A percentile compares a stretch with the other conserved stretches of the same genome.
These are phyloP conservation scores for Neoarthrinium moseri DNA, from an alignment of 2,329 filamentous ascomycete species.

Conservation along the genomic window DNA sequence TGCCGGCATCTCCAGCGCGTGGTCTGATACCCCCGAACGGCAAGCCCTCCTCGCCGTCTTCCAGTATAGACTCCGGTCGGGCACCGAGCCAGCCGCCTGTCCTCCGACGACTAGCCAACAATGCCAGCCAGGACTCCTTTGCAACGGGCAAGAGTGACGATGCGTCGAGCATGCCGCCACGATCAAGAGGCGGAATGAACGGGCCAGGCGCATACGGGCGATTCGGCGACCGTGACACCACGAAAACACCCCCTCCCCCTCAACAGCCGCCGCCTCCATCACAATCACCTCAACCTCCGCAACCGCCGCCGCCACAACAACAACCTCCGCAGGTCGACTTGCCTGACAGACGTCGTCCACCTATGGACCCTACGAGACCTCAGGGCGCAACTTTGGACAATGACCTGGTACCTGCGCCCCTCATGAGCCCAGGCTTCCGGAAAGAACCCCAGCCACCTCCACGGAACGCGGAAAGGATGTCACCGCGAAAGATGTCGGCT, in stretches of 20 bases:
- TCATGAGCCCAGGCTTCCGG: slow-evolving; percentile 50
- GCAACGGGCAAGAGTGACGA: slow-evolving; percentile 50
- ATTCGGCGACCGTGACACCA: slow-evolving; percentile 30
- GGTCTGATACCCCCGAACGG: slow-evolving; percentile 38
- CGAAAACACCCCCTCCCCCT: slow-evolving; percentile 18
- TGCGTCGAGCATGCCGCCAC: slow-evolving; percentile 45
- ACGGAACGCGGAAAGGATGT: slow-evolving; percentile 49
- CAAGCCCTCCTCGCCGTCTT: slow-evolving; percentile 42
- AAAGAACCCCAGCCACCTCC: slow-evolving; percentile 48
- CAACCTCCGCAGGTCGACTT: slow-evolving; percentile 42
- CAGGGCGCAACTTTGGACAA: slow-evolving; percentile 41
- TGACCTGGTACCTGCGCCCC: slow-evolving; percentile 56
- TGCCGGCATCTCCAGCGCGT: slow-evolving; percentile 18
- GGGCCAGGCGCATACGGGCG: slow-evolving; percentile 37
- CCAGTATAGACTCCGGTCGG: slow-evolving; percentile 50
- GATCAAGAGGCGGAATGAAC: slow-evolving; percentile 50
- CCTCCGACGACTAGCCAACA: slow-evolving; percentile 46
- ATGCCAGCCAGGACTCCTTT: slow-evolving; percentile 57
- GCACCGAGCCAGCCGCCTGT: slow-evolving; percentile 38
- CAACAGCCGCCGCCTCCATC: slow-evolving; percentile 15
- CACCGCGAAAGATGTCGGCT: slow-evolving; percentile 42
- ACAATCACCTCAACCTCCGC: slow-evolving; percentile 20
- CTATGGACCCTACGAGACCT: slow-evolving; percentile 61
- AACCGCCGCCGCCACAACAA: slow-evolving; percentile 21
- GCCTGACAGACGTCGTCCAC: slow-evolving; percentile 64